Evolutionary conservation across 2,329 filamentous ascomycete species (phyloP).

Genomic region (Nigrospora sphaerica): DNA sequence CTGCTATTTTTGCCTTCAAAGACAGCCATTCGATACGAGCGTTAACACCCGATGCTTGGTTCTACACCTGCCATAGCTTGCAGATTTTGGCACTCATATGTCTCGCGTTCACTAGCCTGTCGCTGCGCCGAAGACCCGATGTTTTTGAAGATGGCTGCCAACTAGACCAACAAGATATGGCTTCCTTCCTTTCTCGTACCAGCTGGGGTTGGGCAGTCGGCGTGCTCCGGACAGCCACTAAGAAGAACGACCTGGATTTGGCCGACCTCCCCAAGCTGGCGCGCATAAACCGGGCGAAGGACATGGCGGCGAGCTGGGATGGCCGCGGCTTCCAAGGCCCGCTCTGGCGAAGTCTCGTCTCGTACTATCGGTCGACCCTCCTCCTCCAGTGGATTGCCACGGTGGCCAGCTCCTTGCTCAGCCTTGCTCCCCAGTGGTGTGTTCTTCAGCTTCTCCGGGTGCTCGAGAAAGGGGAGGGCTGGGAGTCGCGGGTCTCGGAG

Average conservation of each 20-base stretch:
- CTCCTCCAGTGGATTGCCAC: conserved; percentile 52
- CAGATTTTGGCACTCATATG: too few species aligned
- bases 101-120: too few species aligned
- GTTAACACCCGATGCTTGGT: too few species aligned
- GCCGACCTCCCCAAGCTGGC: conserved; percentile 56
- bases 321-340: conserved; percentile 33
- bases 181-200: conserved; percentile 51
- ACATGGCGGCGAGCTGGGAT: conserved; percentile 42
- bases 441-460: conserved; percentile 58
- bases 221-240: conserved; percentile 46
- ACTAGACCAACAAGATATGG: conserved; percentile 58
- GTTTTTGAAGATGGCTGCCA: conserved; percentile 51
- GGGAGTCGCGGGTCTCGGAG: conserved; percentile 37
- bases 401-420: conserved; percentile 45
- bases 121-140: conserved; percentile 59
- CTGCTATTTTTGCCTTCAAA: too few species aligned
- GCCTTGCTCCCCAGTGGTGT: conserved; percentile 63
- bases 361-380: conserved; percentile 49
- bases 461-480: conserved; percentile 48
- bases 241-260: conserved; percentile 54
- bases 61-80: too few species aligned
- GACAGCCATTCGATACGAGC: too few species aligned
- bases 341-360: conserved; percentile 54
- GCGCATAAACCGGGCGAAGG: conserved; percentile 43
- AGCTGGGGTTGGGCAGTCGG: conserved; percentile 58